Evolutionary conservation across 805 yeast genomes (phyloP), one percentile per base, ranked within the genome.

Genomic region (Jamesozyma lodderae): DNA sequence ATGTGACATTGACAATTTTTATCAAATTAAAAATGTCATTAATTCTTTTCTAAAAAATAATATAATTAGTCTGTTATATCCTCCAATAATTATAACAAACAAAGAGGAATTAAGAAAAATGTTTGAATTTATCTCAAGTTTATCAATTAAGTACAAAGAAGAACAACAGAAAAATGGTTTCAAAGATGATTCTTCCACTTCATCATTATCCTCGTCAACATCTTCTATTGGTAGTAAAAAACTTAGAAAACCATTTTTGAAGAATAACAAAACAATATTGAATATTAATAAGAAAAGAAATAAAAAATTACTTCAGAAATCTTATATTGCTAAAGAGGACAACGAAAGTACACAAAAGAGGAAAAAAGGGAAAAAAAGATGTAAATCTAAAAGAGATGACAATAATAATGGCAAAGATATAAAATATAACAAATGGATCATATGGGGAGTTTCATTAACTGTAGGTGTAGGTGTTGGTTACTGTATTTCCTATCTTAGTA

Each of bases 401-500:
- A n/a, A n/a, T n/a, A n/a, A n/a, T n/a, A n/a, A n/a, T n/a, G n/a
- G n/a, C 14, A 32, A 28, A 24, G 15, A n/a, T 6, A n/a, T 19
- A 16, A 19, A 8, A 8, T 24, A 10, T 13, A 40, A 35, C 16
- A 40, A 33, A 33, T 37, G 42, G 45, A 19, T 41, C 16, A 23
- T 49, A 10, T 53, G 56, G 56, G 53, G 57, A 3, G 37, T 56
- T 5, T 56, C 62, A 6, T 32, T 56, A 7, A 47, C 59, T 1
- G 44, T 55, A 1, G 61, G 62, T 11, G 51, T 56, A 13, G 61
- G 62, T 4, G 43, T 55, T 8, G 60, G 61, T 2, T 56, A 50
- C 35, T 56, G 51, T 39, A 35, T 57, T 18, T 48, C 59, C 10
- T 49, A 47, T 35, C 42, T 48, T 26, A 43, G 45, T 18, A 45